These are phyloP conservation scores for Fragosphaeria purpurea DNA, from an alignment of 2,329 filamentous ascomycete species.

Conservation along the genomic window DNA sequence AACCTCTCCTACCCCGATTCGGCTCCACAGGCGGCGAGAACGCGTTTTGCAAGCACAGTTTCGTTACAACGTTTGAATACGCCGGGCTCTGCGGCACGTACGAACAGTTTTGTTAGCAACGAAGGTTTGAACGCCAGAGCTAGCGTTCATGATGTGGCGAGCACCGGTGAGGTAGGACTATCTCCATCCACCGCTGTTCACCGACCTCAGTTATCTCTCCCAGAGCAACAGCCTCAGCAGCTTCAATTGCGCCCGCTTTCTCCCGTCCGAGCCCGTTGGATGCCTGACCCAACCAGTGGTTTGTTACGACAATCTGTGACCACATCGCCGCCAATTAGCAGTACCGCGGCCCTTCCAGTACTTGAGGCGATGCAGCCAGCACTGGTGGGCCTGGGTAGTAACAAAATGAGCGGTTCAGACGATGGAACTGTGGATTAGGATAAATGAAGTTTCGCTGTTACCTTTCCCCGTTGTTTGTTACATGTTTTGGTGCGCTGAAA, in stretches of 20 bases:
- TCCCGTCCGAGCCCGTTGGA: constrained; percentile 11
- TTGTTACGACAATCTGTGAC: constrained; percentile 3
- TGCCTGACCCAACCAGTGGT: constrained; percentile 10
- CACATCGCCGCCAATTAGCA: no score
- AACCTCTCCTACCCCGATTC: constrained; percentile 41
- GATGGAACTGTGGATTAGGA: no score
- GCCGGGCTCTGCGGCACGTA: constrained; percentile 30
- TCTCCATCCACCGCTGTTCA: neutral
- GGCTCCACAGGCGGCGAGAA: constrained; percentile 12
- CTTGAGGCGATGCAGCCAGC: no score
- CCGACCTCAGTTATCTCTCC: neutral
- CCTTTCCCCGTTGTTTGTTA: no score
- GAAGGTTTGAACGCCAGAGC: constrained; percentile 25
- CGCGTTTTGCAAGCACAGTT: constrained; percentile 24
- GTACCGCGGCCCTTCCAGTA: no score
- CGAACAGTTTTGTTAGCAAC: constrained; percentile 30
- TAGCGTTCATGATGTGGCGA: constrained; percentile 11
- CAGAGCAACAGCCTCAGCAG: neutral
- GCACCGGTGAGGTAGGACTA: constrained; percentile 2
- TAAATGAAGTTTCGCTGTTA: no score
- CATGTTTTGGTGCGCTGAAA: no score
- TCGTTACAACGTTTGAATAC: constrained; percentile 35
- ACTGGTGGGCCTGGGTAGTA: no score
- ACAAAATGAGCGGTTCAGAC: no score
- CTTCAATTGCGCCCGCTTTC: neutral